Evolutionary conservation across 179 eudicot species (phyloP), one percentile per base, ranked within the genome.

Genomic region (Amaranthus tricolor): DNA sequence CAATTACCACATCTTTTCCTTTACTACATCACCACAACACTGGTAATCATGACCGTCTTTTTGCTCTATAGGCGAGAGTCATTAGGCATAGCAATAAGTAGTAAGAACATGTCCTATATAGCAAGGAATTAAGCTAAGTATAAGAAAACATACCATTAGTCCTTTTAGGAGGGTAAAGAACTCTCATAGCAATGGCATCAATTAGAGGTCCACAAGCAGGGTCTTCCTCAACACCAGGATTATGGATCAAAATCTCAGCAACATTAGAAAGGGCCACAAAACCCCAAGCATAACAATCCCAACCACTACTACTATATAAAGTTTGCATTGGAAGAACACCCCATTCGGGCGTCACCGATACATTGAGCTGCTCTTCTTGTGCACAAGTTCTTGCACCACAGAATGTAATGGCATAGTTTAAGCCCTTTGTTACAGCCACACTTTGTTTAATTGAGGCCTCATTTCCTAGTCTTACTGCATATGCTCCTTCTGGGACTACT

Each of bases 261-360:
- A 68, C 76, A 47, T 73, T 79, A 13, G 66, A 70, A 11, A 65
- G 77, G 0, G 97, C 97, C 40, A 82, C 80, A 68, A 90, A 94
- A 0, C 88, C 97, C 98, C 98, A 94, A 0, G 89, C 88, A 31
- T 94, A 94, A 0, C 97, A 85, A 80, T 94, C 98, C 98, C 98
- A 94, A 0, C 99, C 99, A 44, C 84, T 88, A 61, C 98, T 91
- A 48, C 99, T 91, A 51, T 91, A 93, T 64, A 96, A 48, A 0
- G 99, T 96, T 70, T 96, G 99, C 88, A 96, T 87, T 2, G 99
- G 98, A 4, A 96, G 81, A 13, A 88, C 80, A 0, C 97, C 99
- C 3, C 78, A 86, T 52, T 93, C 96, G 0, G 90, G 97, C 3
- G 88, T 82, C 19, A 91, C 92, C 0, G 99, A 88, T 6, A 96